Conservation (phyloP, 106 monocot species). For the Iris macrosiphon region DNA sequence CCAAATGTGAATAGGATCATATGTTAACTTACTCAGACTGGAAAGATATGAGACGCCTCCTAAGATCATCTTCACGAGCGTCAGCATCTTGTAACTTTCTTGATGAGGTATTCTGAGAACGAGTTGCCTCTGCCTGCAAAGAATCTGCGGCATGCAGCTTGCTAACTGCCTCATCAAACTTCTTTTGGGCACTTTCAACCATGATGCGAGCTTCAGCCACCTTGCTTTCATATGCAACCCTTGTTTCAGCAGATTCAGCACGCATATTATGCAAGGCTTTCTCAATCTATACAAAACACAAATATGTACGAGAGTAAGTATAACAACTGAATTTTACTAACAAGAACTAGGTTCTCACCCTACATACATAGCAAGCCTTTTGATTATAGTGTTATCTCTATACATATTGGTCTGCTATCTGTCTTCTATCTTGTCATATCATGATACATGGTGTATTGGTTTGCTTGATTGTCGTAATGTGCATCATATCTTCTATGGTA, state of each 20-base stretch:
- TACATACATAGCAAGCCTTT: too few species aligned
- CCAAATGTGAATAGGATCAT: too few species aligned
- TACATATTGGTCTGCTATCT: too few species aligned
- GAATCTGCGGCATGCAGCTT: constrained; percentile 52
- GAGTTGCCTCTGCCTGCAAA: constrained; percentile 61
- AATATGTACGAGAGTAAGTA: not conserved
- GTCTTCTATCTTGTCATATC: too few species aligned
- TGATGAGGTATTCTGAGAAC: constrained; percentile 32
- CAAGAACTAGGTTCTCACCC: too few species aligned
- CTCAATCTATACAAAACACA: constrained; percentile 54
- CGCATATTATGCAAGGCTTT: constrained; percentile 81
- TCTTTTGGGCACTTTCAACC: constrained; percentile 53
- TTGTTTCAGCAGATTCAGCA: constrained; percentile 78
- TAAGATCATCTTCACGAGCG: constrained; percentile 86
- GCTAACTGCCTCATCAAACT: constrained; percentile 60
- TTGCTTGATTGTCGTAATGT: too few species aligned
- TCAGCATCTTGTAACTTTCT: constrained; percentile 82
- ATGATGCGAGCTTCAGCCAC: constrained; percentile 54
- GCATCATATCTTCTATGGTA: too few species aligned
- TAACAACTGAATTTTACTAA: too few species aligned
- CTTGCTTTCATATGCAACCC: constrained; percentile 70
- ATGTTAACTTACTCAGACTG: constrained; percentile 53
- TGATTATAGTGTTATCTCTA: too few species aligned
- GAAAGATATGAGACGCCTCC: constrained; percentile 42
- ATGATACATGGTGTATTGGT: too few species aligned